These are phyloP conservation scores for Hondaea fermentalgiana DNA, from an alignment of 108 stramenopile genomes.

Conservation along the genomic window DNA sequence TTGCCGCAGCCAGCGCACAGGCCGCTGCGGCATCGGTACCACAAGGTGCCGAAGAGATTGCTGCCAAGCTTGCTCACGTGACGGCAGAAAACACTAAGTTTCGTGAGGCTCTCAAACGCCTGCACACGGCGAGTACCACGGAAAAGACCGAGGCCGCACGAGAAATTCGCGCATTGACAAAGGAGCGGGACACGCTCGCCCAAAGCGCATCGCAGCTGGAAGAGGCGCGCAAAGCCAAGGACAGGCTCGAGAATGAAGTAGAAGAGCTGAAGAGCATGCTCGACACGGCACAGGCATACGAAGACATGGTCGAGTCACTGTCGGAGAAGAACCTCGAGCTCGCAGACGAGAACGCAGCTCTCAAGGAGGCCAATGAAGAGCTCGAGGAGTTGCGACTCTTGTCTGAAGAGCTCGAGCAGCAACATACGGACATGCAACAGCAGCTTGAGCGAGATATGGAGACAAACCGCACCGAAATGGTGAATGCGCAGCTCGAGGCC, in stretches of 20 bases:
- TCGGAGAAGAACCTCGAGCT: conserved; percentile 15
- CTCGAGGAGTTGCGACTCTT: background rate
- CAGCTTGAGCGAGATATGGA: background rate
- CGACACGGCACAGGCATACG: conserved; percentile 11
- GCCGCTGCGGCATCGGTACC: background rate
- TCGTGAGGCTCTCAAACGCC: background rate
- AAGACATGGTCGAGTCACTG: background rate
- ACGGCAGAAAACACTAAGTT: background rate
- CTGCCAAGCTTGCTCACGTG: background rate
- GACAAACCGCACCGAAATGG: background rate
- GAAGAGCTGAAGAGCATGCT: conserved; percentile 1
- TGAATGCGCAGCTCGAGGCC: background rate
- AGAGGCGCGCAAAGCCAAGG: background rate
- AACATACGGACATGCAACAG: background rate
- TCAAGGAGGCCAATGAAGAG: conserved; percentile 4
- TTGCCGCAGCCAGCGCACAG: background rate
- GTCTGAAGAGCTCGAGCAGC: background rate
- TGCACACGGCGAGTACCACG: background rate
- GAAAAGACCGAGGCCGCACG: background rate
- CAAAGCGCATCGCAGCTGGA: background rate
- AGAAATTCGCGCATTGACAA: background rate
- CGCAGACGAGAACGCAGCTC: background rate
- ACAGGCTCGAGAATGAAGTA: background rate
- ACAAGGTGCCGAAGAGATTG: background rate
- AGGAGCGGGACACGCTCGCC: background rate